These are phyloP conservation scores for Yamadazyma atmosphaerica DNA, from an alignment of 1,139 yeast genomes.

Conservation along the genomic window DNA sequence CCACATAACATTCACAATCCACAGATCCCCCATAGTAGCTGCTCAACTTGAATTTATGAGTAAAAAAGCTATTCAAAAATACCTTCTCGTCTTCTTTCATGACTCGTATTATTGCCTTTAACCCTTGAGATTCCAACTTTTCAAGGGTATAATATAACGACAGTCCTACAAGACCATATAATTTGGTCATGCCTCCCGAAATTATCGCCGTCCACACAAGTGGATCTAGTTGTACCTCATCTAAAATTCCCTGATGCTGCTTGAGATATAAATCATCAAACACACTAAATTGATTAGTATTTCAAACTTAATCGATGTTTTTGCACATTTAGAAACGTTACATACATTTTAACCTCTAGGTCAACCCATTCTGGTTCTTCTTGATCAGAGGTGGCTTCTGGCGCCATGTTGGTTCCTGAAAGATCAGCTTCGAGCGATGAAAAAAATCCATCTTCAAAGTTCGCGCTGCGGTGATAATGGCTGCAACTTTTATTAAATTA, in stretches of 20 bases:
- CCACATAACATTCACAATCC: conserved; percentile 24
- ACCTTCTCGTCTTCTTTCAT: conserved; percentile 27
- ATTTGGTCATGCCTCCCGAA: conserved; percentile 23
- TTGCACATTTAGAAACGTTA: conserved; percentile 2
- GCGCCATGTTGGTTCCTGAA: no score
- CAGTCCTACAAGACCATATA: conserved; percentile 41
- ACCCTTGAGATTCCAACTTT: conserved; percentile 12
- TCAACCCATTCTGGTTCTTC: conserved; percentile 8
- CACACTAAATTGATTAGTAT: conserved; percentile 11
- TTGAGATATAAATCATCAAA: conserved; percentile 11
- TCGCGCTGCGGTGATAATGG: no score
- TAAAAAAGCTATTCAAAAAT: conserved; percentile 30
- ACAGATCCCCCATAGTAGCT: conserved; percentile 24
- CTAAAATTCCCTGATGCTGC: conserved; percentile 3
- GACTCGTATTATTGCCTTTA: conserved; percentile 22
- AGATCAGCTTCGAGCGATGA: no score
- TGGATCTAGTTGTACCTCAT: conserved; percentile 10
- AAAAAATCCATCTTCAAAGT: no score
- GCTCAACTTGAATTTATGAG: conserved; percentile 30
- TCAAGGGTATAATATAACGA: conserved; percentile 31
- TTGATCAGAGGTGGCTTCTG: background rate
- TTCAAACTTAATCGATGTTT: background rate
- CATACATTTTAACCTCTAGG: conserved; percentile 14
- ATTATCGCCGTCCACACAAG: conserved; percentile 36
- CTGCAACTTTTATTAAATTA: no score